phyloP scores from a whole-genome alignment of 257 asterid species.

The Jacaranda mimosifolia region DNA sequence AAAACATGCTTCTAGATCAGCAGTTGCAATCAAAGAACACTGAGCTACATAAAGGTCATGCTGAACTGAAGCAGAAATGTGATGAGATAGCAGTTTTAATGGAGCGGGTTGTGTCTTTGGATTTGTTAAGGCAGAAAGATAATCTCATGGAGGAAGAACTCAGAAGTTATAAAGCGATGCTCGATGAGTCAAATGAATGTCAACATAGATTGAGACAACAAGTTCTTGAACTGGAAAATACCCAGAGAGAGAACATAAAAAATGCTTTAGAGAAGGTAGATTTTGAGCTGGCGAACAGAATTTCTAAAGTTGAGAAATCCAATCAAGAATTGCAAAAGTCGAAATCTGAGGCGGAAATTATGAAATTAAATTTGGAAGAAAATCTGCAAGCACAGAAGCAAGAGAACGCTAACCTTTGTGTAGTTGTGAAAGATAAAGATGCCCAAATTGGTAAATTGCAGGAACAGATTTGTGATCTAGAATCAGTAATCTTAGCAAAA shows the following conservation, averaged over 20 bases:
- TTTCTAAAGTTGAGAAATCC: constrained; percentile 37
- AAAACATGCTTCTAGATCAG: constrained; percentile 39
- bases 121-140: constrained; percentile 36
- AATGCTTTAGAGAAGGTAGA: constrained; percentile 36
- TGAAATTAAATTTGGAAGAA: constrained; percentile 40
- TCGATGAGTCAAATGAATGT: constrained; percentile 43
- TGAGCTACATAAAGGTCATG: constrained; percentile 33
- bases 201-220: constrained; percentile 30
- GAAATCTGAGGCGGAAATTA: constrained; percentile 37
- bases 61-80: constrained; percentile 40
- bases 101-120: constrained; percentile 33
- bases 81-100: constrained; percentile 29
- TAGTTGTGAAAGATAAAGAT: constrained; percentile 37
- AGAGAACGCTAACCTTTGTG: constrained; percentile 38
- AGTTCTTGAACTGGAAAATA: constrained; percentile 31
- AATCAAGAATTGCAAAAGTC: constrained; percentile 38
- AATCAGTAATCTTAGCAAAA: constrained; percentile 33
- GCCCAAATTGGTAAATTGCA: constrained; percentile 38
- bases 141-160: constrained; percentile 37
- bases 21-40: constrained; percentile 38
- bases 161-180: constrained; percentile 36
- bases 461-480: constrained; percentile 36
- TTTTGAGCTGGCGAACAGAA: constrained; percentile 36
- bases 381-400: constrained; percentile 38
- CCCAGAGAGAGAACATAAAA: constrained; percentile 31